Base-by-base conservation (phyloP, 208 protist species). In the Phytomonas francai region DNA sequence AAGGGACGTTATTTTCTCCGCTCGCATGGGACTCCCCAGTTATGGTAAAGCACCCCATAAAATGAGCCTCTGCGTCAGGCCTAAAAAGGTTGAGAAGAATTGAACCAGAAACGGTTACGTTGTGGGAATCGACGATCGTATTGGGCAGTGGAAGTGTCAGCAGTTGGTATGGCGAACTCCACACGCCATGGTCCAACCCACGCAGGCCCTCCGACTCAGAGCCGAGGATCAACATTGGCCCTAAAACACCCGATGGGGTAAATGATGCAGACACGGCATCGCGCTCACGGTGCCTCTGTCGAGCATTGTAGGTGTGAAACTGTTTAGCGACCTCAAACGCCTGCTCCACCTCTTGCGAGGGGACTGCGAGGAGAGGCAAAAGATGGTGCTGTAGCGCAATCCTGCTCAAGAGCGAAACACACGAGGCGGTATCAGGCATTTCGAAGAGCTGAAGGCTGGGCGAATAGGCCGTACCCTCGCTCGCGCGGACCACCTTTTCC, bases 401-500 rank as follows among this genome's bases (percentile, higher is more conserved):
- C 49, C 36, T 57, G 30, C 78, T 83, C 25, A 95, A 73, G 54
- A 91, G 61, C 27, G 81, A 69, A 39, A 88, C 73, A 51, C 72
- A 79, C 30, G 76, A 62, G 28, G 36, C 32, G 9, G 72, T 69
- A 16, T 30, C 63, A 29, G 58, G 58, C 28, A 68, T 30, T 63
- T 88, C 78, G 61, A 81, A 88, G 16, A 91, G 5, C 58, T 83
- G 80, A 51, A 92, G 56, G 27, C 68, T 57, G 25, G 86, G 83
- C 16, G 78, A 80, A 62, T 86, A 81, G 19, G 78, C 80, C 30
- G 80, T 71, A 32, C 89, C 89, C n/a, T 85, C 84, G 71, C 89
- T 91, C 12, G 86, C 86, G n/a, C 89, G 89, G 49, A 95, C 57
- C 51, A 90, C 87, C 70, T 95, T 95, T 72, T 95, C 89, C 39